Percentiles rank a stretch among this genome's conserved stretches.
These are phyloP conservation scores for Wickerhamia fluorescens DNA, from an alignment of 805 yeast genomes.

Conservation along the genomic window DNA sequence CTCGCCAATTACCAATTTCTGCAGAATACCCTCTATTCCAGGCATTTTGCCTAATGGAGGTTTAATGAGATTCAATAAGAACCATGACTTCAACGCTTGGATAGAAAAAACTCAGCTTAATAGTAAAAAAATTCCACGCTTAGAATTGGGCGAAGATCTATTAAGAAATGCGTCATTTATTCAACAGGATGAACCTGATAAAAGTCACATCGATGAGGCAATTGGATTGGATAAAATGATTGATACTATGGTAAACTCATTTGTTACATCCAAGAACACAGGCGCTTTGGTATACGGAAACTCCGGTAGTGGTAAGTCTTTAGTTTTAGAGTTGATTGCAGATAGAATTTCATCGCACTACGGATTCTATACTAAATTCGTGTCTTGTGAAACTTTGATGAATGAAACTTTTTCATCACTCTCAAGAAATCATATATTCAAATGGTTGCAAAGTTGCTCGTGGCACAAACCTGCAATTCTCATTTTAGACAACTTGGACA, in stretches of 20 bases:
- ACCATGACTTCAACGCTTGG: constrained; percentile 40
- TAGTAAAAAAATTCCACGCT: constrained; percentile 19
- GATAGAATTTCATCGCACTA: constrained; percentile 28
- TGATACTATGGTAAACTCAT: constrained; percentile 28
- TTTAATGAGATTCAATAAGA: constrained; percentile 41
- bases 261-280: constrained; percentile 37
- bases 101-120: constrained; percentile 24
- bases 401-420: constrained; percentile 47
- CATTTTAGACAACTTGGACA: constrained; percentile 73
- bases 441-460: constrained; percentile 44
- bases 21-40: constrained; percentile 46
- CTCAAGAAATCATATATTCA: constrained; percentile 35
- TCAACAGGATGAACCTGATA: constrained; percentile 8
- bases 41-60: constrained; percentile 54
- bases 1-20: constrained; percentile 34
- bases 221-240: constrained; percentile 53
- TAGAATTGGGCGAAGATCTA: constrained; percentile 48
- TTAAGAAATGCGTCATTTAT: constrained; percentile 39
- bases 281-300: constrained; percentile 66
- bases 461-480: constrained; percentile 79
- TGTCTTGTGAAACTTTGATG: constrained; percentile 49
- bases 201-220: constrained; percentile 15
- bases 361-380: constrained; percentile 40
- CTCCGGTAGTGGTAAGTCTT: constrained; percentile 78
- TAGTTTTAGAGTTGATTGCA: constrained; percentile 39